A percentile compares a stretch with the other conserved stretches of the same genome.
Conservation (phyloP, 108 stramenopile species). For the Discostella stelligeroides region DNA sequence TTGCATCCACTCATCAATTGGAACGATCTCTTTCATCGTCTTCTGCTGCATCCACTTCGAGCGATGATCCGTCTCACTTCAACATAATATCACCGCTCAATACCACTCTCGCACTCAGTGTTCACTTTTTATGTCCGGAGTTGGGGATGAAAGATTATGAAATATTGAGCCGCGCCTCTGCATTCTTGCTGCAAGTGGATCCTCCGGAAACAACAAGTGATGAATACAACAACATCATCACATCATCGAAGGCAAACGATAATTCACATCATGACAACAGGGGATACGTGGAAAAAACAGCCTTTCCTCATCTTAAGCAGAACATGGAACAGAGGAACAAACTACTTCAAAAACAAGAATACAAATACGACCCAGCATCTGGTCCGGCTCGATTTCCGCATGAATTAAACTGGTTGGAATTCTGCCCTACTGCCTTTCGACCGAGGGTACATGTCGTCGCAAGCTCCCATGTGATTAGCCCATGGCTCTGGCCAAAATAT, state of each 20-base stretch:
- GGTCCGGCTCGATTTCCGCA: slow-evolving; percentile 56
- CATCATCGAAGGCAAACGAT: neutral
- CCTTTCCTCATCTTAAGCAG: slow-evolving; percentile 34
- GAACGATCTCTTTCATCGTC: slow-evolving; percentile 8
- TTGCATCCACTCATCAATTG: neutral
- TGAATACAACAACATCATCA: neutral
- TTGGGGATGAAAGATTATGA: slow-evolving; percentile 88
- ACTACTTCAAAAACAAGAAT: slow-evolving; percentile 49
- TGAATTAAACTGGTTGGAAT: slow-evolving; percentile 83
- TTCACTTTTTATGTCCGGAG: slow-evolving; percentile 81
- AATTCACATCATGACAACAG: slow-evolving; percentile 26
- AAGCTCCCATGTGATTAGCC: slow-evolving; percentile 80
- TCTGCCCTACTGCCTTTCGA: slow-evolving; percentile 70
- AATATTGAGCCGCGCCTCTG: slow-evolving; percentile 78
- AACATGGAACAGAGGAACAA: slow-evolving; percentile 40
- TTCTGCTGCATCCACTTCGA: neutral
- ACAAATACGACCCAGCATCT: slow-evolving; percentile 63
- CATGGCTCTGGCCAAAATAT: slow-evolving; percentile 84
- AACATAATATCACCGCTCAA: slow-evolving; percentile 28
- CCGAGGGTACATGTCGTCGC: slow-evolving; percentile 78
- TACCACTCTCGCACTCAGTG: slow-evolving; percentile 77
- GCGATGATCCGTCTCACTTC: neutral
- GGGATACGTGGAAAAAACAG: slow-evolving; percentile 47
- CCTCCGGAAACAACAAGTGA: slow-evolving; percentile 45
- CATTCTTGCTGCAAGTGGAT: slow-evolving; percentile 79